Evolutionary conservation across 257 asterid genomes (phyloP), one percentile per base, ranked within the genome.

Genomic region (Eucommia ulmoides): DNA sequence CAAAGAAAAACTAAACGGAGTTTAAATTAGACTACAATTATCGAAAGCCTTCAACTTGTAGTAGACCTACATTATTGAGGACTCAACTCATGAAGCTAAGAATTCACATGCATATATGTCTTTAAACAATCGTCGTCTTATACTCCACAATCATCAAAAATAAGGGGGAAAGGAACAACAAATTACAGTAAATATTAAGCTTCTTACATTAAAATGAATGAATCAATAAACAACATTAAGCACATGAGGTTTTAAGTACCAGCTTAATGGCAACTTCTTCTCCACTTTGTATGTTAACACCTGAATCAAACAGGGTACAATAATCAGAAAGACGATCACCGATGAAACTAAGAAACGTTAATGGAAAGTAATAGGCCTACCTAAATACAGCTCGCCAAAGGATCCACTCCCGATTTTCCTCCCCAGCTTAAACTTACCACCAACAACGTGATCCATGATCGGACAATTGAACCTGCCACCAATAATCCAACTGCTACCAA

Each of bases 381-480:
- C 97, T 65, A 88, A 65, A 74, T 77, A 88, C 59, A 88, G 88
- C 72, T 84, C 97, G 62, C 97, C 97, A 69, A 88, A 88, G 42
- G 97, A 88, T 59, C 97, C 97, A 66, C 94, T 69, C 60, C 95
- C 95, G 70, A 88, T 88, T 73, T 84, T 88, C 74, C 95, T 81
- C 51, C 93, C 95, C 66, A 88, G 78, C 88, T 80, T 88, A 77
- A 79, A 88, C 60, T 76, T 88, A 9, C 89, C 95, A 65, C 94
- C 84, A 51, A 88, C 93, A 50, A 76, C 80, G 55, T 74, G 87
- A 73, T 80, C 94, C 94, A 87, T 83, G 60, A 42, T 42, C 19
- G 10, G 15, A 42, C 19, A 42, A 42, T 5, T 12, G 12, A 29
- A 42, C 48, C 6, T 42, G n/a, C 48, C 48, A 42, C 48, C 19